A percentile compares a stretch with the other conserved stretches of the same genome.
Conservation (phyloP, 805 yeast genomes). For the Saccharomycopsis microspora region DNA sequence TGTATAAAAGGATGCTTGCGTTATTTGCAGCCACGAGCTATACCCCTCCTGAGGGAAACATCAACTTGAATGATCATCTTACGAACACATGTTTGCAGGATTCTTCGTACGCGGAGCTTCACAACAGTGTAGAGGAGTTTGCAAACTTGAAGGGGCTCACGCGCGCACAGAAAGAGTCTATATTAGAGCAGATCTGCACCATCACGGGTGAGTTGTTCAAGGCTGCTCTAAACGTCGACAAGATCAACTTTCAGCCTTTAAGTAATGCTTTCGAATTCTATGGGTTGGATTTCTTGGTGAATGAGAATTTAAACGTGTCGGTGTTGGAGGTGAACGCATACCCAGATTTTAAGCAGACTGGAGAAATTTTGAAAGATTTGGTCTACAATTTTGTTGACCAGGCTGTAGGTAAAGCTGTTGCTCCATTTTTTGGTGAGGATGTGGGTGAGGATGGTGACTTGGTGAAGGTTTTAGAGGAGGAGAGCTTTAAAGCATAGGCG, state of each 20-base stretch:
- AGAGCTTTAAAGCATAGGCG: background rate
- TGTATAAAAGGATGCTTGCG: conserved; percentile 69
- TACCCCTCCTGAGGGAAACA: conserved; percentile 21
- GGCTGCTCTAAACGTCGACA: conserved; percentile 75
- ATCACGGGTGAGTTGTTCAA: conserved; percentile 60
- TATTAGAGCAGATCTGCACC: conserved; percentile 45
- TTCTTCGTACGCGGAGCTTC: conserved; percentile 26
- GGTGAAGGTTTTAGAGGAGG: background rate
- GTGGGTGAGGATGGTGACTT: background rate
- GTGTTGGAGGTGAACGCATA: conserved; percentile 83
- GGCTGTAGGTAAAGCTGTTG: conserved; percentile 36
- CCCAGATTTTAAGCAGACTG: conserved; percentile 97
- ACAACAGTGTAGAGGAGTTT: conserved; percentile 50
- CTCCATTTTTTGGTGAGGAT: conserved; percentile 31
- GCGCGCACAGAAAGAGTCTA: conserved; percentile 27
- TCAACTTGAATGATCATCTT: conserved; percentile 60
- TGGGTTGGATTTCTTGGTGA: conserved; percentile 83
- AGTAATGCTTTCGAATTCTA: conserved; percentile 74
- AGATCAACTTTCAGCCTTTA: conserved; percentile 76
- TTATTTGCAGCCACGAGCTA: conserved; percentile 61
- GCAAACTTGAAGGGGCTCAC: conserved; percentile 29
- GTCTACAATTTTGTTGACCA: conserved; percentile 58
- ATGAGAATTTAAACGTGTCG: conserved; percentile 38
- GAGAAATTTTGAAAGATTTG: conserved; percentile 53
- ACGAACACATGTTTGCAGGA: conserved; percentile 91